A percentile compares a stretch with the other conserved stretches of the same genome.
phyloP scores from a whole-genome alignment of 805 yeast species.

The Hanseniaspora nectarophila region DNA sequence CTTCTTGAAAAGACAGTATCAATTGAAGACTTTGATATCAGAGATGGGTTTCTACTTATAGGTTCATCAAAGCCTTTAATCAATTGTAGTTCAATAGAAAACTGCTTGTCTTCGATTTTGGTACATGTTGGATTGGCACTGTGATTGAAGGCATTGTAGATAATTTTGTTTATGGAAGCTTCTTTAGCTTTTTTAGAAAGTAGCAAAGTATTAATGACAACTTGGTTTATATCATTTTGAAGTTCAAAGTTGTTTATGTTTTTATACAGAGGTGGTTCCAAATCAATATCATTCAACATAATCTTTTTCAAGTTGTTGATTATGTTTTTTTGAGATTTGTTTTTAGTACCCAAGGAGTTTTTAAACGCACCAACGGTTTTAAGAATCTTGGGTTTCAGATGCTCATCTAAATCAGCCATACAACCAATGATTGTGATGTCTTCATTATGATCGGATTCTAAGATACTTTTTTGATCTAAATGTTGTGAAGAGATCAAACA shows the following conservation, averaged over 20 bases:
- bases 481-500: neutral
- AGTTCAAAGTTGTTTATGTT: neutral
- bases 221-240: slow-evolving; percentile 2
- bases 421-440: neutral
- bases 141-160: slow-evolving; percentile 12
- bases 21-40: neutral
- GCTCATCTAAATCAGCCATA: neutral
- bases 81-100: neutral
- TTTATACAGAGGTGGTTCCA: neutral
- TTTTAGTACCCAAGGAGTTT: neutral
- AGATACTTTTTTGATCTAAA: neutral
- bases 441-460: neutral
- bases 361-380: neutral
- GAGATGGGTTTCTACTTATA: neutral
- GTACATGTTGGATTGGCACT: neutral
- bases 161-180: neutral
- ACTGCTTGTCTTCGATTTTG: neutral
- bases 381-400: neutral
- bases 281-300: neutral
- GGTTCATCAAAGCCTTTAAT: neutral
- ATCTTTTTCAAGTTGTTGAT: neutral
- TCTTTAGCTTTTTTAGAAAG: neutral
- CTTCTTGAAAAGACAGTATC: neutral
- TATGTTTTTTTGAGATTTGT: neutral
- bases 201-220: neutral